Conservation (phyloP, 768 basidiomycete genomes). For the Suillus subaureus region DNA sequence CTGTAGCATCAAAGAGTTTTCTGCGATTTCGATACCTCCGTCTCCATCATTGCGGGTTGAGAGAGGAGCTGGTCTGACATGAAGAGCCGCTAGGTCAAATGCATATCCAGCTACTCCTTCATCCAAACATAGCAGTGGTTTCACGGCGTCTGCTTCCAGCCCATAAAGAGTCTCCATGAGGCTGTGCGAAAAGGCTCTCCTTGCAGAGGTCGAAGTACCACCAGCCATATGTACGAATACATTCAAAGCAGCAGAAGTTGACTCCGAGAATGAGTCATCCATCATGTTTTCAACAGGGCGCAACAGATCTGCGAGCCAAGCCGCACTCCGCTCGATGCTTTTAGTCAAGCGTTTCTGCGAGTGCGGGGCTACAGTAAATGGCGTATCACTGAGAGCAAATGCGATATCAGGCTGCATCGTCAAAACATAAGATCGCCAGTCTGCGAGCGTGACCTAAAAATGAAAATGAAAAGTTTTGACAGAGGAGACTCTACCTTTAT, state of each 20-base stretch:
- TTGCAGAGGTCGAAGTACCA: constrained; percentile 52
- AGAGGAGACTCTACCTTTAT: constrained; percentile 5
- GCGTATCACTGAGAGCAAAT: constrained; percentile 69
- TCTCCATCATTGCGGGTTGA: neutral
- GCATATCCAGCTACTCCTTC: constrained; percentile 71
- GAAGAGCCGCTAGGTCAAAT: constrained; percentile 63
- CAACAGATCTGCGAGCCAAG: constrained; percentile 66
- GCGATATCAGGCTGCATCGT: constrained; percentile 68
- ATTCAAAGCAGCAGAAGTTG: constrained; percentile 29
- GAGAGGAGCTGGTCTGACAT: constrained; percentile 20
- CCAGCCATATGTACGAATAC: constrained; percentile 77
- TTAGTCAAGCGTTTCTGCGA: constrained; percentile 82
- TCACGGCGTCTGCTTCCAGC: constrained; percentile 53
- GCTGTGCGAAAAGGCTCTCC: constrained; percentile 61
- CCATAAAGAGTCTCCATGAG: constrained; percentile 60
- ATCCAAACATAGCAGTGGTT: constrained; percentile 59
- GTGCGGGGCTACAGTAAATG: constrained; percentile 62
- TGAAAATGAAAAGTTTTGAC: constrained; percentile 3
- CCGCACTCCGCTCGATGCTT: constrained; percentile 65
- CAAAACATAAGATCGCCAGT: constrained; percentile 58
- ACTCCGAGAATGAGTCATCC: neutral
- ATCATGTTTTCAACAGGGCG: constrained; percentile 24
- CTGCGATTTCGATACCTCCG: constrained; percentile 9
- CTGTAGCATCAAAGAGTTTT: constrained; percentile 17
- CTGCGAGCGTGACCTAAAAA: constrained; percentile 51